Conservation (phyloP, 441 rosid genomes). For the Dalechampia spathulata region DNA sequence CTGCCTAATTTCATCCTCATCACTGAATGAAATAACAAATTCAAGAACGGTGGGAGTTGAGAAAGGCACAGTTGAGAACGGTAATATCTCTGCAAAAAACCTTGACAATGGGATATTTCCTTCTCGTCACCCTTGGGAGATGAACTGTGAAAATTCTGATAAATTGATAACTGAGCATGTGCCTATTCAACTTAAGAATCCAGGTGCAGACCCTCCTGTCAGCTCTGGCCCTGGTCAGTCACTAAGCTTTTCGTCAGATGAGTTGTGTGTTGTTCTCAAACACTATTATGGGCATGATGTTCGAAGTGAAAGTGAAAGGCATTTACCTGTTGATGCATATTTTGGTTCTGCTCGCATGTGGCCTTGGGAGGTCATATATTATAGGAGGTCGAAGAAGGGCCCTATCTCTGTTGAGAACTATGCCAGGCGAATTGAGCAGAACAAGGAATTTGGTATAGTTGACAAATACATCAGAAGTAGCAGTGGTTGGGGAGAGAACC, state of each 20-base stretch:
- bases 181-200: slow-evolving; percentile 10
- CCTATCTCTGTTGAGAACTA: slow-evolving; percentile 38
- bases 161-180: slow-evolving; percentile 11
- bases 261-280: slow-evolving; percentile 35
- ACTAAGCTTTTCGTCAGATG: slow-evolving; percentile 28
- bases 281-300: slow-evolving; percentile 37
- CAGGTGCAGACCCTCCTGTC: slow-evolving; percentile 18
- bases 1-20: slow-evolving; percentile 10
- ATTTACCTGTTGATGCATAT: slow-evolving; percentile 24
- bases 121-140: no score
- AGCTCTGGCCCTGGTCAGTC: slow-evolving; percentile 11
- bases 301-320: slow-evolving; percentile 27
- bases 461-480: slow-evolving; percentile 44
- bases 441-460: slow-evolving; percentile 34
- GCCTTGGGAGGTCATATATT: slow-evolving; percentile 45
- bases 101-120: slow-evolving; percentile 7
- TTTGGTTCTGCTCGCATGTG: slow-evolving; percentile 50
- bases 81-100: slow-evolving; percentile 11
- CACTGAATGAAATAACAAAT: slow-evolving; percentile 15
- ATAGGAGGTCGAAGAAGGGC: slow-evolving; percentile 47
- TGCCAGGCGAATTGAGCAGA: slow-evolving; percentile 38
- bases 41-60: slow-evolving; percentile 12
- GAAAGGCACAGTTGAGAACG: slow-evolving; percentile 11
- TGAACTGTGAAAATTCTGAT: slow-evolving; percentile 20
- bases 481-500: slow-evolving; percentile 41